Evolutionary conservation across 2,329 filamentous ascomycete species (phyloP), one percentile per base, ranked within the genome.

Genomic region (Fusarium sp.): DNA sequence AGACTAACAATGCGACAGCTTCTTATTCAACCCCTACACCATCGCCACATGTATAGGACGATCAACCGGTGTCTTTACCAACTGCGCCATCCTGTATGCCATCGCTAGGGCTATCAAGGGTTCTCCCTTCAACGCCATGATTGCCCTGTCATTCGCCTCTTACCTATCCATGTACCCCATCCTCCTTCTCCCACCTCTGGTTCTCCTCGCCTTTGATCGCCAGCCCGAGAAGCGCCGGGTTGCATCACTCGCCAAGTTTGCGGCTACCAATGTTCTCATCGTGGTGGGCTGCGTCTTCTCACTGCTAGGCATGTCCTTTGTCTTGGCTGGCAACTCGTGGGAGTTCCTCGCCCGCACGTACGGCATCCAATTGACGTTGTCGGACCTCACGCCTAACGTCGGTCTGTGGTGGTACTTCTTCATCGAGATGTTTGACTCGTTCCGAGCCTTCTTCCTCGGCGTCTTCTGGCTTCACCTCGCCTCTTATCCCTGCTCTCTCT

Each of bases 351-450:
- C 89, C 9, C 95, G 95, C 23, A 98, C 97, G 1, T 99, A 99
- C 83, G 95, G 96, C 76, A 94, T 97, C 56, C 95, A 98, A 78
- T 88, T 99, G 41, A 91, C 97, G 1, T 89, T 99, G 4, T 94
- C 95, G 10, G 97, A 99, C 81, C 88, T 99, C 45, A 97, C 96
- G 0, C 97, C 97, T 14, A 99, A 98, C 76, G 93, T 97, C 34
- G 97, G 97, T 2, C 88, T 99, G 2, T 99, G 97, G 97, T 99
- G 97, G 97, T 99, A 99, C 84, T 99, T 99, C 85, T 98, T 99
- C 81, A 97, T 97, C 76, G 96, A 99, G 82, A 99, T 99, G 92
- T 99, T 99, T 82, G 97, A 99, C 84, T 96, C 95, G 1, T 99
- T 99, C 88, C 91, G 97, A 43, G 92, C 93, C 77, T 99, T 99